A percentile compares a stretch with the other conserved stretches of the same genome.
These are phyloP conservation scores for Sisymbrium irio DNA, from an alignment of 345 rosid genomes.

Conservation along the genomic window DNA sequence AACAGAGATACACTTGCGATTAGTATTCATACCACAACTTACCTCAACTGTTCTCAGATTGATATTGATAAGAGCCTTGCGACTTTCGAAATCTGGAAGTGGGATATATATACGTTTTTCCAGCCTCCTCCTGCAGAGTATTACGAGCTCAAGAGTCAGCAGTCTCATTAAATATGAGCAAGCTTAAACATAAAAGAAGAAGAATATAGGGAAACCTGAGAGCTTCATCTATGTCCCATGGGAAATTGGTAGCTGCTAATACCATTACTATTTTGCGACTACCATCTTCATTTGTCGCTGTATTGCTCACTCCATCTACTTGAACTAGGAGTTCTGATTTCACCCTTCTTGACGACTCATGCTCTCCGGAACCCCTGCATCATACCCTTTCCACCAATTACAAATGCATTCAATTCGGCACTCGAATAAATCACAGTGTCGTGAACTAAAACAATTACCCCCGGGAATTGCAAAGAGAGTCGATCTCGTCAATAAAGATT, in stretches of 20 bases:
- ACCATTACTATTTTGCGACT: constrained; percentile 98
- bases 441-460: constrained; percentile 61
- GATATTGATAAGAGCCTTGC: constrained; percentile 92
- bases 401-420: not conserved
- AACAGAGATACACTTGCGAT: not conserved
- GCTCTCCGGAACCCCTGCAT: constrained; percentile 92
- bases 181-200: not conserved
- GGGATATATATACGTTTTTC: constrained; percentile 99
- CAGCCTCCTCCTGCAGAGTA: constrained; percentile 84
- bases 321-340: constrained; percentile 99
- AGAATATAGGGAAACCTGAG: constrained; percentile 53
- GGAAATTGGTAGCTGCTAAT: constrained; percentile 97
- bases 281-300: constrained; percentile 92
- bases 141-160: not conserved
- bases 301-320: constrained; percentile 96
- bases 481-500: constrained; percentile 94
- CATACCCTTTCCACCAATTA: not conserved
- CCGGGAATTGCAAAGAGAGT: constrained; percentile 92
- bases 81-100: constrained; percentile 96
- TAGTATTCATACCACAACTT: constrained; percentile 13
- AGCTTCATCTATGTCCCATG: constrained; percentile 99
- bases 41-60: constrained; percentile 98
- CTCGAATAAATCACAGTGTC: not conserved
- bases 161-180: not conserved
- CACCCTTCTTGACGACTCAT: constrained; percentile 98